A percentile compares a stretch with the other conserved stretches of the same genome.
Conservation (phyloP, 352 stramenopile species). For the Thraustochytrium sp. region DNA sequence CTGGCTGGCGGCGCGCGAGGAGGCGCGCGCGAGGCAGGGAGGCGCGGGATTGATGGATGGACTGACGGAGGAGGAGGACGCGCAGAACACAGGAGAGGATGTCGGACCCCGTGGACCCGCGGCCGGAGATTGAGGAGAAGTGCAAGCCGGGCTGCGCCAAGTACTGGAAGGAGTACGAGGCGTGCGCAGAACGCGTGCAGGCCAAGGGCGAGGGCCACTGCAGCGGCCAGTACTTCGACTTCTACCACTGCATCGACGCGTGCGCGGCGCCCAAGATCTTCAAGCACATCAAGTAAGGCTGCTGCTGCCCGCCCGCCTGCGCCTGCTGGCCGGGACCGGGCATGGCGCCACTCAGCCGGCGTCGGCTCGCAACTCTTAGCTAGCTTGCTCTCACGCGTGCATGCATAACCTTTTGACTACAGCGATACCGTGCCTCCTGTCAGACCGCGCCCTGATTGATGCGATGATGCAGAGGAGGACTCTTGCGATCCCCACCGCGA, state of each 20-base stretch:
- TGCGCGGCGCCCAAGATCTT: slow-evolving; percentile 90
- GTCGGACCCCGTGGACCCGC: slow-evolving; percentile 78
- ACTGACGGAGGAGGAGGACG: not conserved
- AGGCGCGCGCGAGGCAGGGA: no score
- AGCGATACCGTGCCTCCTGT: slow-evolving; percentile 24
- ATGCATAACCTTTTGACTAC: no score
- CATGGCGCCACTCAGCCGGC: no score
- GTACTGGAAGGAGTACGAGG: slow-evolving; percentile 78
- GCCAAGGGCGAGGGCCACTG: slow-evolving; percentile 82
- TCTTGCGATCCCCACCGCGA: not conserved
- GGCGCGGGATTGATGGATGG: not conserved
- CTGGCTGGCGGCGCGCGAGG: no score
- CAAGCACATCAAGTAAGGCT: slow-evolving; percentile 85
- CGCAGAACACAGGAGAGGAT: not conserved
- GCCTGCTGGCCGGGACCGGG: no score
- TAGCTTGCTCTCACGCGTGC: no score
- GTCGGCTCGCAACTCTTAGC: no score
- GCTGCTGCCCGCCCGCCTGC: no score
- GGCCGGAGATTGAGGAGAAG: slow-evolving; percentile 80
- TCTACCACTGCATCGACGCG: slow-evolving; percentile 88
- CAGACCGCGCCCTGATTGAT: no score
- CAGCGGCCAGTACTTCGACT: slow-evolving; percentile 90
- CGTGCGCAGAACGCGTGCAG: slow-evolving; percentile 79
- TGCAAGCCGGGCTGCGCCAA: slow-evolving; percentile 81
- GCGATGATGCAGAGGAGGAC: no score